Evolutionary conservation across 1,284 basidiomycete species (phyloP).

Genomic region (Sphagnurus paluster): DNA sequence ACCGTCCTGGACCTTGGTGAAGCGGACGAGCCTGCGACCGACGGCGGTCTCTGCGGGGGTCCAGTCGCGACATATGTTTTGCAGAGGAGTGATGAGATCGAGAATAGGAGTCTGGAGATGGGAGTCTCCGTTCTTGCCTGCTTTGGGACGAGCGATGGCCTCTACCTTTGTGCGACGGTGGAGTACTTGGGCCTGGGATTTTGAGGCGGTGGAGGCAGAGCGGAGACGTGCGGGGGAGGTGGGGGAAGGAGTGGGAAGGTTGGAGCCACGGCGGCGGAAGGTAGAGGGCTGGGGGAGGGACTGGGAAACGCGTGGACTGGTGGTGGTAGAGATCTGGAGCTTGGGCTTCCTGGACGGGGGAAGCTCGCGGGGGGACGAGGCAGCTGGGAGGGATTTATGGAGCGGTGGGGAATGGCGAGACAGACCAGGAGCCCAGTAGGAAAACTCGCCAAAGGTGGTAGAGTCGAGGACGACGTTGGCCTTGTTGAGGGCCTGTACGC

Average conservation of each 20-base stretch:
- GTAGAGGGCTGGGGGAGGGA: constrained; percentile 22
- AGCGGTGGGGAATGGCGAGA: constrained; percentile 3
- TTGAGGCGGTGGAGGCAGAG: constrained; percentile 8
- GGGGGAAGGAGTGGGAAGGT: constrained; percentile 29
- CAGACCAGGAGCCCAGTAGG: constrained; percentile 57
- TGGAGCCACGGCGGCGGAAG: constrained; percentile 32
- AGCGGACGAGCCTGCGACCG: constrained; percentile 72
- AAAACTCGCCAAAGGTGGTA: constrained; percentile 69
- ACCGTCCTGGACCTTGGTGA: constrained; percentile 62
- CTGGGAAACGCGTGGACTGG: constrained; percentile 9
- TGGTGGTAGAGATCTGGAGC: constrained; percentile 16
- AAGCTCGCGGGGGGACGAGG: neutral
- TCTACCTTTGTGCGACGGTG: constrained; percentile 43
- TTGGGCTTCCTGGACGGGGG: constrained; percentile 16
- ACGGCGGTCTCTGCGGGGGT: constrained; percentile 53
- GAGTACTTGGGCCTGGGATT: constrained; percentile 28
- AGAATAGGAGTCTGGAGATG: constrained; percentile 53
- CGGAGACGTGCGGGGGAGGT: constrained; percentile 21
- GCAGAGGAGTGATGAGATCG: constrained; percentile 55
- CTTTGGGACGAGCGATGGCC: constrained; percentile 43
- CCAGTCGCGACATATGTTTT: constrained; percentile 56
- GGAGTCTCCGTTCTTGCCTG: constrained; percentile 30
- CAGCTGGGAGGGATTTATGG: constrained; percentile 8
- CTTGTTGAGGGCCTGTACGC: constrained; percentile 62
- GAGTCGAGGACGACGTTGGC: constrained; percentile 58